Conservation (phyloP, 164 flowering plant species). For the Santalum album region DNA sequence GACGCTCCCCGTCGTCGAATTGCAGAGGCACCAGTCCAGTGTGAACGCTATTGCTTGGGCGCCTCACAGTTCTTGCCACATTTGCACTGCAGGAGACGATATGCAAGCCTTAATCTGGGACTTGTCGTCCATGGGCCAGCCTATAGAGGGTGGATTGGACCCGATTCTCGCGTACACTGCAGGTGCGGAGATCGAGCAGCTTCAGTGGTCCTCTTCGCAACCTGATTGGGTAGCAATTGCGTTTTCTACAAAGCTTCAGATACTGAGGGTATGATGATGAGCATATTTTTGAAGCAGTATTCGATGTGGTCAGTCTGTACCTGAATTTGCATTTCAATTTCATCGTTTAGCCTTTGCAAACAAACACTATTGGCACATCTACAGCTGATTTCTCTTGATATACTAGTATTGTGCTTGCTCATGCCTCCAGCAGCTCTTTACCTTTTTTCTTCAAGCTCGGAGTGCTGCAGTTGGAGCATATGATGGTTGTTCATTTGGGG, state of each 20-base stretch:
- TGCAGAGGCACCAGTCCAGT: slow-evolving; percentile 82
- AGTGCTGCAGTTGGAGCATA: no score
- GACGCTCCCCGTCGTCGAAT: slow-evolving; percentile 73
- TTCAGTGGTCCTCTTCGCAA: slow-evolving; percentile 90
- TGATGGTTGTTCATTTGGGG: no score
- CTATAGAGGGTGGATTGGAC: slow-evolving; percentile 81
- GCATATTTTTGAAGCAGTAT: no score
- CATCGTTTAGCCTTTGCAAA: no score
- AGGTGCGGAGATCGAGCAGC: slow-evolving; percentile 88
- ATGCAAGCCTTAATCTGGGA: slow-evolving; percentile 90
- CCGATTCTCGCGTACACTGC: slow-evolving; percentile 85
- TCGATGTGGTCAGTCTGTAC: no score
- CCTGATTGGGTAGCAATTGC: slow-evolving; percentile 97
- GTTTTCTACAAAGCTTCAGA: slow-evolving; percentile 83
- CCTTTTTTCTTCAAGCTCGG: no score
- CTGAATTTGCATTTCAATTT: no score
- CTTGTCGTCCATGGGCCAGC: slow-evolving; percentile 77
- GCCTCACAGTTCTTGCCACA: slow-evolving; percentile 86
- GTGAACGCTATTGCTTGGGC: slow-evolving; percentile 97
- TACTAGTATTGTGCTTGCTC: no score
- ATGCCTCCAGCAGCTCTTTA: no score
- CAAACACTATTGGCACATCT: no score
- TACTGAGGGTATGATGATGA: slow-evolving; percentile 57
- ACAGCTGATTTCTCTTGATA: no score
- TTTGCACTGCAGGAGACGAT: slow-evolving; percentile 91